phyloP scores from a whole-genome alignment of 2,329 filamentous ascomycete genomes.

The Epichloe elymi region DNA sequence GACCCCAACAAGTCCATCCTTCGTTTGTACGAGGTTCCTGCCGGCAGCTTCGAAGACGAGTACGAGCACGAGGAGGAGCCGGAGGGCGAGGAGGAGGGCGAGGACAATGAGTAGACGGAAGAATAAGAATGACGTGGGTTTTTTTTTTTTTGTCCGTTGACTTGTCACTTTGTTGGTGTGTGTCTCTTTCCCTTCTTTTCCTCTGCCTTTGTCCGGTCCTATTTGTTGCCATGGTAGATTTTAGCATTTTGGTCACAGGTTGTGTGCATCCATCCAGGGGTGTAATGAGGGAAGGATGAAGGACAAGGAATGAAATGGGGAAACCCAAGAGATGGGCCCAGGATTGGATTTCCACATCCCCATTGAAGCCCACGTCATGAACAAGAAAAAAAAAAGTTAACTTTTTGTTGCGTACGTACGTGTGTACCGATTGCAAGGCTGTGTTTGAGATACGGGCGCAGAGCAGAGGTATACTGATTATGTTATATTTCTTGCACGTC shows the following conservation, averaged over 20 bases:
- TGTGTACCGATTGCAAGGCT: neutral
- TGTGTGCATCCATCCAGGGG: neutral
- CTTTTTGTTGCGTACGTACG: neutral
- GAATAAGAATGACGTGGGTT: neutral
- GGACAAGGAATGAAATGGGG: neutral
- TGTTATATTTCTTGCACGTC: too few species aligned
- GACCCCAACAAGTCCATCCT: conserved; percentile 97
- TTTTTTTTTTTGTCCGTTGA: neutral
- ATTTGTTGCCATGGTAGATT: neutral
- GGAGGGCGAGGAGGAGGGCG: conserved; percentile 32
- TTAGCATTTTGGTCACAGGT: neutral
- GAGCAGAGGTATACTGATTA: conserved; percentile 2
- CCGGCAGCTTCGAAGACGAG: conserved; percentile 81
- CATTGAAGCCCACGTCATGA: neutral
- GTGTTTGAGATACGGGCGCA: neutral
- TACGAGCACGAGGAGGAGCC: conserved; percentile 53
- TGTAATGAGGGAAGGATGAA: neutral
- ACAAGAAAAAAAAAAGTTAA: neutral
- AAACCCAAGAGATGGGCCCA: neutral
- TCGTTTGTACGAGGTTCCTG: conserved; percentile 81
- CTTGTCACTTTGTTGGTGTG: neutral
- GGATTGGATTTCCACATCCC: neutral
- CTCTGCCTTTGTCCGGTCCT: neutral
- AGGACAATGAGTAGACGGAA: conserved; percentile 16
- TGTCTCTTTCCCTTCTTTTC: neutral